Conservation (phyloP, 768 basidiomycete species). For the Collybia mongolica region DNA sequence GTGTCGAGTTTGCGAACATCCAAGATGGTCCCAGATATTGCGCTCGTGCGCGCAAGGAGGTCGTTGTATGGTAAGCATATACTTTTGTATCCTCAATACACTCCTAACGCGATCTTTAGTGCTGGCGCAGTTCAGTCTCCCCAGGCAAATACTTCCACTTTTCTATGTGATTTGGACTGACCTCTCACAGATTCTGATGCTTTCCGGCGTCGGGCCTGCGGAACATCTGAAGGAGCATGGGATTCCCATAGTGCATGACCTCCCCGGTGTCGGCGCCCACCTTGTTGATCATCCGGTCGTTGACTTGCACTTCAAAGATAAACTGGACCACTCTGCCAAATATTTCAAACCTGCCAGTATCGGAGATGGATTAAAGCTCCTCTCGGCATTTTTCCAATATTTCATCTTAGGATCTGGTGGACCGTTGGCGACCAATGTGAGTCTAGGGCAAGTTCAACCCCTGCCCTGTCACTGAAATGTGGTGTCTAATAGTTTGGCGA, state of each 20-base stretch:
- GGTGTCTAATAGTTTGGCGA: slow-evolving; percentile 35
- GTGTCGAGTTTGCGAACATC: slow-evolving; percentile 56
- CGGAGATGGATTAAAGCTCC: slow-evolving; percentile 24
- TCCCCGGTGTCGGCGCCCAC: slow-evolving; percentile 74
- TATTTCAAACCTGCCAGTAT: slow-evolving; percentile 31
- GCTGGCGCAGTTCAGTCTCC: slow-evolving; percentile 63
- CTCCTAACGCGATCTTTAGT: slow-evolving; percentile 23
- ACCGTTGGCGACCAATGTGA: slow-evolving; percentile 53
- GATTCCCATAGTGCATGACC: slow-evolving; percentile 58
- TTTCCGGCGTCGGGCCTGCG: slow-evolving; percentile 76
- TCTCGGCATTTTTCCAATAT: slow-evolving; percentile 40
- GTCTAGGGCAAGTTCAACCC: slow-evolving; percentile 5
- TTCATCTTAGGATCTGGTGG: slow-evolving; percentile 39
- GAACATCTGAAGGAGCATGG: slow-evolving; percentile 48
- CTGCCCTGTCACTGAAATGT: neutral
- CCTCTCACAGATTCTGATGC: slow-evolving; percentile 53
- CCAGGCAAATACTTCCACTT: slow-evolving; percentile 29
- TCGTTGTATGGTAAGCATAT: slow-evolving; percentile 54
- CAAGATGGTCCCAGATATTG: slow-evolving; percentile 37
- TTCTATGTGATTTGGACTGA: neutral
- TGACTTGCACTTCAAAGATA: slow-evolving; percentile 52
- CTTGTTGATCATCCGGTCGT: slow-evolving; percentile 69
- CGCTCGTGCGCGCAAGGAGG: slow-evolving; percentile 53
- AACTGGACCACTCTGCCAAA: slow-evolving; percentile 38
- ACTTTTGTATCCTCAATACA: slow-evolving; percentile 5